Evolutionary conservation across 306 rosid genomes (phyloP).

Genomic region (Geum urbanum): DNA sequence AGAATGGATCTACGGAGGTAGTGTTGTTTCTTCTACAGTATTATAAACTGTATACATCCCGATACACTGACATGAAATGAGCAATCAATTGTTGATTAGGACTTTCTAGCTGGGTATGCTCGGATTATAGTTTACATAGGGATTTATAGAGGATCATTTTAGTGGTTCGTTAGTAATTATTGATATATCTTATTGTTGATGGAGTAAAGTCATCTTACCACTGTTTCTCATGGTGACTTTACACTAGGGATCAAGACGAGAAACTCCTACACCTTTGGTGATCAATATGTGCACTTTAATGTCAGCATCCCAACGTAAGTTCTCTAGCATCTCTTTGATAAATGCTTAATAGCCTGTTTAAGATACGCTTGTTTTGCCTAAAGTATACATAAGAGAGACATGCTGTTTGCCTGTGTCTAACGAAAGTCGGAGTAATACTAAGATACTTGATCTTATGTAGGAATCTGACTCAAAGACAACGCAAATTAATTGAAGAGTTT

Average conservation of each 20-base stretch:
- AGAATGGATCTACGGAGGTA: background rate
- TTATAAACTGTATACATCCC: background rate
- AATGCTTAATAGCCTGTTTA: background rate
- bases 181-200: background rate
- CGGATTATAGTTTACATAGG: too few species aligned
- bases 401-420: too few species aligned
- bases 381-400: too few species aligned
- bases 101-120: background rate
- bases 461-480: conserved; percentile 70
- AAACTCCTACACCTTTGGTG: conserved; percentile 64
- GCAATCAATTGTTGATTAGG: background rate
- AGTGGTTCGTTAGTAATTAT: too few species aligned
- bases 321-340: background rate
- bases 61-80: background rate
- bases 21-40: background rate
- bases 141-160: too few species aligned
- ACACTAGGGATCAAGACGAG: conserved; percentile 64
- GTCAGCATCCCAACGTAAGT: conserved; percentile 76
- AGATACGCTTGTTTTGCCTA: background rate
- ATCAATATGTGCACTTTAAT: conserved; percentile 82
- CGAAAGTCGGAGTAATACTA: background rate
- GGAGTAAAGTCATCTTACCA: background rate
- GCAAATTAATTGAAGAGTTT: conserved; percentile 77
- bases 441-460: conserved; percentile 31
- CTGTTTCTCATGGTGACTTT: background rate